Evolutionary conservation across 768 basidiomycete species (phyloP), one percentile per base, ranked within the genome.

Genomic region (Serendipita sp.): DNA sequence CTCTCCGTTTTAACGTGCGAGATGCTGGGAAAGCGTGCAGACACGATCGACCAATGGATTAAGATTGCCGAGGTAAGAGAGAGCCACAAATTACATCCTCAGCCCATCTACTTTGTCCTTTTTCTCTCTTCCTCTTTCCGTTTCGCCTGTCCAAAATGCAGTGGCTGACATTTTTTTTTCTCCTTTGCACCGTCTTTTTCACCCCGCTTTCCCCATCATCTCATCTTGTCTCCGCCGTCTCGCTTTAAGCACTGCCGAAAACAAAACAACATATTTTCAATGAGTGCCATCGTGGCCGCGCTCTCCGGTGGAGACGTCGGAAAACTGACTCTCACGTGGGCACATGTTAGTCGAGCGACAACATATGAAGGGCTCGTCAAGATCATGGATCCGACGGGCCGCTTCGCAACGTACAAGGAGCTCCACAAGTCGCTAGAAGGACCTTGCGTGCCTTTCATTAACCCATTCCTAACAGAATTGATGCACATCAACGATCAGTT

Each of bases 41-140:
- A 83, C 64, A 79, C 78, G 15, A 74, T 87, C 44, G 85, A 87
- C 66, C 81, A 84, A 70, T 89, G 87, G 87, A 84, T 89, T 68
- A 84, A 81, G 70, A 84, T 88, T 18, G 86, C 88, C 5, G 86
- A 89, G 80, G 88, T 87, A 68, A 69, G 80, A n/a, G 18, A 18
- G 41, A 41, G 41, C 41, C 5, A 41, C 41, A 41, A 41, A 41
- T 41, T 7, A 41, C 5, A 41, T 5, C 13, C 13, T 41, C 5
- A 41, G 13, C 41, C 24, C 24, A 24, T 24, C 24, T 24, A 24
- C 24, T 24, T 41, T 41, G 7, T 7, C 41, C 41, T 13, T 13
- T 41, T 13, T 41, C 41, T 13, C 41, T 41, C 41, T 2, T 41
- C 41, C 41, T 41, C 13, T 13, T 13, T 13, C 41, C 41, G 1